A percentile compares a stretch with the other conserved stretches of the same genome.
Evolutionary conservation across 179 eudicot species (phyloP).

Genomic region (Vitellaria paradoxa): DNA sequence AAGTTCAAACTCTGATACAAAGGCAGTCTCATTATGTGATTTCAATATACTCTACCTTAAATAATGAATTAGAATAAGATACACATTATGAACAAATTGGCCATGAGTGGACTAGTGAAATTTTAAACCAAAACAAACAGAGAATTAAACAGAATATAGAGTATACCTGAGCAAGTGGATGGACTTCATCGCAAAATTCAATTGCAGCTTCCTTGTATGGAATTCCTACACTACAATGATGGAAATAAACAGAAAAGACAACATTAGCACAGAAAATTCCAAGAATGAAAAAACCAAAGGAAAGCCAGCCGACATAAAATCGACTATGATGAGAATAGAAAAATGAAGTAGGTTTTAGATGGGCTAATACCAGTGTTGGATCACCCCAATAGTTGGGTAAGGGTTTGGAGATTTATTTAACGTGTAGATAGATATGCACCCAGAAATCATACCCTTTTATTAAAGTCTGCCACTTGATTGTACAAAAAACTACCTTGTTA

Average conservation of each 20-base stretch:
- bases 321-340: not conserved
- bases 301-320: not conserved
- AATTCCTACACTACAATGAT: constrained; percentile 40
- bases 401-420: not conserved
- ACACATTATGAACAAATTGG: not conserved
- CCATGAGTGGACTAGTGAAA: not conserved
- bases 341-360: not conserved
- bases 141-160: not conserved
- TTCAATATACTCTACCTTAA: not conserved
- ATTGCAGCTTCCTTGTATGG: constrained; percentile 60
- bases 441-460: not conserved
- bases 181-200: constrained; percentile 50
- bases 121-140: not conserved
- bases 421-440: not conserved
- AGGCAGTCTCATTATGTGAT: not conserved
- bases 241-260: not conserved
- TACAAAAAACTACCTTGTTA: not conserved
- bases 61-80: not conserved
- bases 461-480: not conserved
- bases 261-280: not conserved
- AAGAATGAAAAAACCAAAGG: not conserved
- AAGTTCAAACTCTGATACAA: not conserved
- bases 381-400: not conserved
- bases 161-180: constrained; percentile 58
- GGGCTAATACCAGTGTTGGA: not conserved